phyloP scores from a whole-genome alignment of 768 basidiomycete genomes.

The Podaxis carcinomalis region DNA sequence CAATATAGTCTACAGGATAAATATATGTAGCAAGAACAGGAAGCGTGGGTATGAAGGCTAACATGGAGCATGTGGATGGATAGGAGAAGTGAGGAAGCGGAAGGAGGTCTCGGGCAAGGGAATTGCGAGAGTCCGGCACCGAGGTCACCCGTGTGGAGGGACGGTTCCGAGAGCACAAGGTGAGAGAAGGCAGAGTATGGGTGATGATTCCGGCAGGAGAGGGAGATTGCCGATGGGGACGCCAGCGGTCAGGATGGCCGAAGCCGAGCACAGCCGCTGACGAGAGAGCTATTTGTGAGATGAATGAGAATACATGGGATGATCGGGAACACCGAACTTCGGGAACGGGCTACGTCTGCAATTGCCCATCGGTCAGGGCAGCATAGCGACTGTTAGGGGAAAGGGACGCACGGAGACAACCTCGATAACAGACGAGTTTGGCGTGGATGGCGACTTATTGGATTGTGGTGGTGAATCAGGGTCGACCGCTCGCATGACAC shows the following conservation, averaged over 20 bases:
- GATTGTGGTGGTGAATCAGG: slow-evolving; percentile 1
- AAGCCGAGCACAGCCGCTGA: slow-evolving; percentile 14
- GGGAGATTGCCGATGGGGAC: slow-evolving; percentile 2
- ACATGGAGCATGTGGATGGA: neutral
- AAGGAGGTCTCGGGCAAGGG: neutral
- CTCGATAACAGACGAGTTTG: neutral
- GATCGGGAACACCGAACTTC: neutral
- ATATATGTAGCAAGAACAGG: neutral
- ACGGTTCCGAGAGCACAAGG: neutral
- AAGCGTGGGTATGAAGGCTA: neutral
- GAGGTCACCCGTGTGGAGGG: neutral
- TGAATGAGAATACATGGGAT: neutral
- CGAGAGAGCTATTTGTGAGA: neutral
- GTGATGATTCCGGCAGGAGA: neutral
- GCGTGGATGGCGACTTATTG: neutral
- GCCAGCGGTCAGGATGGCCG: slow-evolving; percentile 1
- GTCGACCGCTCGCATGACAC: slow-evolving; percentile 44
- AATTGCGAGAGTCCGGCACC: neutral
- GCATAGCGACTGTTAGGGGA: neutral
- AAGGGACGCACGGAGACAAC: neutral
- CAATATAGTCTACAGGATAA: neutral
- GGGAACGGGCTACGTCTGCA: neutral
- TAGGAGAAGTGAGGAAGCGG: neutral
- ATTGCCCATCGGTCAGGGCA: neutral
- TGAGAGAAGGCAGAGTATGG: neutral